These are phyloP conservation scores for Trypanosoma lewisi DNA, from an alignment of 208 protist species.

Conservation along the genomic window DNA sequence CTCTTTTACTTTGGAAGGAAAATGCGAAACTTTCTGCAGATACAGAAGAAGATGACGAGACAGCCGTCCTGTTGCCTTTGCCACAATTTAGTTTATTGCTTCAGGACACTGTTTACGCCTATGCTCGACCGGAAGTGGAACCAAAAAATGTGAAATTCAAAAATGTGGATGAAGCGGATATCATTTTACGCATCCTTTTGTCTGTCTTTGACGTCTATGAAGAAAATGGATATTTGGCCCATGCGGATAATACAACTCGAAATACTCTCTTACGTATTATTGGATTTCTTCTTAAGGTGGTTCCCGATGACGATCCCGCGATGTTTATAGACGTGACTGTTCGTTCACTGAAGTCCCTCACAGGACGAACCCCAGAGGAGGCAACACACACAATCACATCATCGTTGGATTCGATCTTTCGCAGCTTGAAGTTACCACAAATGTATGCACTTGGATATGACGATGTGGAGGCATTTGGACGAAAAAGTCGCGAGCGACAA, in stretches of 20 bases:
- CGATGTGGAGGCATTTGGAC: slow-evolving; percentile 84
- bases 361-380: slow-evolving; percentile 77
- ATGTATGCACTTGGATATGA: slow-evolving; percentile 79
- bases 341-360: slow-evolving; percentile 68
- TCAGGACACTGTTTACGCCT: slow-evolving; percentile 83
- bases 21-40: slow-evolving; percentile 60
- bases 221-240: slow-evolving; percentile 82
- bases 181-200: slow-evolving; percentile 82
- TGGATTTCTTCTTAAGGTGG: slow-evolving; percentile 83
- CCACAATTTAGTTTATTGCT: slow-evolving; percentile 71
- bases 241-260: slow-evolving; percentile 87
- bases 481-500: slow-evolving; percentile 82
- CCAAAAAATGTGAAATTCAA: slow-evolving; percentile 76
- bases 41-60: slow-evolving; percentile 52
- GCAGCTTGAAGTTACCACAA: slow-evolving; percentile 75
- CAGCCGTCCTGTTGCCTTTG: slow-evolving; percentile 62
- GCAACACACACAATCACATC: slow-evolving; percentile 69
- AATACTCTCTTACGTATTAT: slow-evolving; percentile 65
- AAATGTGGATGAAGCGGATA: slow-evolving; percentile 76
- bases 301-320: slow-evolving; percentile 84
- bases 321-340: slow-evolving; percentile 85
- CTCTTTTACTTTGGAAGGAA: slow-evolving; percentile 76
- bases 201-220: slow-evolving; percentile 85
- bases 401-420: slow-evolving; percentile 80
- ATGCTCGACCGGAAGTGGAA: slow-evolving; percentile 66